Percentiles rank a stretch among this genome's conserved stretches.
These are phyloP conservation scores for Quercus lobata DNA, from an alignment of 331 rosid species.

Conservation along the genomic window DNA sequence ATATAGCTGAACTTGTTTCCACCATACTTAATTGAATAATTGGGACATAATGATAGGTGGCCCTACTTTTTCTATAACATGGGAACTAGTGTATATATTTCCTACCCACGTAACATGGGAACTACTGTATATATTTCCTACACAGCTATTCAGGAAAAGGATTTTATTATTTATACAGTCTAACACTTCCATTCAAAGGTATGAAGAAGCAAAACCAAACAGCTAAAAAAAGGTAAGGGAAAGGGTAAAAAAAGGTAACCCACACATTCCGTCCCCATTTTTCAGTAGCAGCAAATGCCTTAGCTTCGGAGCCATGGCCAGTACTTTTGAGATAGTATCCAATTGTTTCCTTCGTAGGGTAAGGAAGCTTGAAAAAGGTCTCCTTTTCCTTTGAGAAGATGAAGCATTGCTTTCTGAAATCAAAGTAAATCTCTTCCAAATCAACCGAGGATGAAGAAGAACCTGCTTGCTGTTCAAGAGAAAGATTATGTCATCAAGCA, in stretches of 20 bases:
- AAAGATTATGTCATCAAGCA: slow-evolving; percentile 6
- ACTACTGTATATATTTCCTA: not conserved
- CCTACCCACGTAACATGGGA: not conserved
- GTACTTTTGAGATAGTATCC: slow-evolving; percentile 75
- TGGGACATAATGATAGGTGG: not conserved
- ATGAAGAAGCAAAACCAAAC: not conserved
- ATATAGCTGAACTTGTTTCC: not conserved
- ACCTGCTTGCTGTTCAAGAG: slow-evolving; percentile 58
- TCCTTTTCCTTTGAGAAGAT: slow-evolving; percentile 71
- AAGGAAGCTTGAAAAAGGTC: slow-evolving; percentile 79
- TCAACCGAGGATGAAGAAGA: slow-evolving; percentile 55
- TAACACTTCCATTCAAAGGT: slow-evolving; percentile 1
- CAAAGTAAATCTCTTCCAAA: slow-evolving; percentile 86
- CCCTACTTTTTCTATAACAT: not conserved
- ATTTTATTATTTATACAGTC: not conserved
- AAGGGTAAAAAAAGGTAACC: slow-evolving; percentile 36
- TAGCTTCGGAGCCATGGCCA: slow-evolving; percentile 92
- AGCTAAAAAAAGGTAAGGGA: not conserved
- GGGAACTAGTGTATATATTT: not conserved
- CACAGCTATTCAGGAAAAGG: not conserved
- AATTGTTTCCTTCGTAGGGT: slow-evolving; percentile 86
- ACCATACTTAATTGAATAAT: not conserved
- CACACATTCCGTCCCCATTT: slow-evolving; percentile 97
- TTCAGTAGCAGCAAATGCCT: slow-evolving; percentile 70
- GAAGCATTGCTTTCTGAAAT: slow-evolving; percentile 89